Percentiles rank a stretch among this genome's conserved stretches.
Evolutionary conservation across 805 yeast species (phyloP).

Genomic region (Lachancea nothofagi): DNA sequence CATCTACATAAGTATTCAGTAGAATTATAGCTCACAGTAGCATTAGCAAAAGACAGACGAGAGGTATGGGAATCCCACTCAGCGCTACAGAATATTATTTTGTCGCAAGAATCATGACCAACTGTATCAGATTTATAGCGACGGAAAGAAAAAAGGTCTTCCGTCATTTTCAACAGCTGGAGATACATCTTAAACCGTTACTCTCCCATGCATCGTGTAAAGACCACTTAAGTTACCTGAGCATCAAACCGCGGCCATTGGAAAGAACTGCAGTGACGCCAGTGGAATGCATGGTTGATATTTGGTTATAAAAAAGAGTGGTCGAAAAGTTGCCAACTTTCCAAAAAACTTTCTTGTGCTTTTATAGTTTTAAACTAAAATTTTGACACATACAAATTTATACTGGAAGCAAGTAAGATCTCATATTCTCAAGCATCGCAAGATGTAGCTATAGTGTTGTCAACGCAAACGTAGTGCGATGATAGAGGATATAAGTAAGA

Average conservation of each 20-base stretch:
- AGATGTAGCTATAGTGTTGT: too few relatives aligned
- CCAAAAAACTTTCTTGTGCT: too few relatives aligned
- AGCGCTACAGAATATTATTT: neutral
- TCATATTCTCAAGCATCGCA: too few relatives aligned
- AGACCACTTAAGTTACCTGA: conserved; percentile 9
- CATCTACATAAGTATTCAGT: conserved; percentile 1
- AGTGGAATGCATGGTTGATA: conserved; percentile 26
- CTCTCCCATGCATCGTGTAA: conserved; percentile 25
- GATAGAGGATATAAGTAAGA: too few relatives aligned
- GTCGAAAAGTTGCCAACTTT: neutral
- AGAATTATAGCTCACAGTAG: neutral
- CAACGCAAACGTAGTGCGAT: too few relatives aligned
- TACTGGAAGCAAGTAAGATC: too few relatives aligned
- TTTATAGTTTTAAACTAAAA: too few relatives aligned
- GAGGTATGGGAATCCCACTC: too few relatives aligned
- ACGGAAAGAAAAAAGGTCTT: conserved; percentile 31
- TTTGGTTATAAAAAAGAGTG: neutral
- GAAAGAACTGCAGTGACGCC: conserved; percentile 27
- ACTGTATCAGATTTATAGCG: conserved; percentile 29
- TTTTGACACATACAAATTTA: too few relatives aligned
- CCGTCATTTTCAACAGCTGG: conserved; percentile 33
- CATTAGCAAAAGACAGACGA: too few relatives aligned
- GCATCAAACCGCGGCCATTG: conserved; percentile 26
- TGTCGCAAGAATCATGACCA: conserved; percentile 36
- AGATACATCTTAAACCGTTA: conserved; percentile 32